Evolutionary conservation across 2,329 filamentous ascomycete species (phyloP).

Genomic region (Epicoccum nigrum): DNA sequence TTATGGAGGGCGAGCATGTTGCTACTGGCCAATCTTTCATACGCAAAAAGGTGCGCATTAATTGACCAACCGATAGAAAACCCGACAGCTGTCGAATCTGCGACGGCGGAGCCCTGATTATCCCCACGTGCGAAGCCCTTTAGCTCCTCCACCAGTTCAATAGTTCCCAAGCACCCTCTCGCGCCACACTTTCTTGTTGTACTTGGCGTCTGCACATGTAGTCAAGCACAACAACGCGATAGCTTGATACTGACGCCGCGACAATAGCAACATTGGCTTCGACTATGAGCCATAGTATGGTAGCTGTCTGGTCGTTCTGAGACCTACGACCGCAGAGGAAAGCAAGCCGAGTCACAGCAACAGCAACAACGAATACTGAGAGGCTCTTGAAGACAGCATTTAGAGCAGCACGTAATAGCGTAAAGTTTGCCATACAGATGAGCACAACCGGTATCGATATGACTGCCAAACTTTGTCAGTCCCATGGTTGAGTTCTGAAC

Average conservation of each 20-base stretch:
- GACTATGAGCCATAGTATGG: constrained; percentile 18
- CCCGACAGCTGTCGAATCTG: neutral
- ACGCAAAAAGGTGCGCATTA: neutral
- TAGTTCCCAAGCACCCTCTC: neutral
- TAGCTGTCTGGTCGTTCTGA: constrained; percentile 6
- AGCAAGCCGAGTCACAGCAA: neutral
- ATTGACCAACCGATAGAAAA: constrained; percentile 1
- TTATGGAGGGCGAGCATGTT: neutral
- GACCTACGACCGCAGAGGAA: neutral
- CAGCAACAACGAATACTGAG: constrained; percentile 12
- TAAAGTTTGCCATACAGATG: constrained; percentile 25
- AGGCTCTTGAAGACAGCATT: constrained; percentile 23
- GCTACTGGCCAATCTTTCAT: neutral
- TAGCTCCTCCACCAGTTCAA: constrained; percentile 1
- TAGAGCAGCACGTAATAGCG: constrained; percentile 14
- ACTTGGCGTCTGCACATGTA: neutral
- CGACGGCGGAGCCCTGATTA: neutral
- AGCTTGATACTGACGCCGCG: constrained; percentile 22
- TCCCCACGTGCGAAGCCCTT: constrained; percentile 7
- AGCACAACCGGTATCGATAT: constrained; percentile 20
- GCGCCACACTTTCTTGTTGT: neutral
- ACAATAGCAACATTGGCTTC: constrained; percentile 19
- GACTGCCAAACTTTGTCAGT: constrained; percentile 13
- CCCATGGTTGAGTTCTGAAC: neutral
- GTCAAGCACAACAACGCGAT: constrained; percentile 18